Evolutionary conservation across 352 stramenopile species (phyloP).

Genomic region (Phytophthora cryptogea): DNA sequence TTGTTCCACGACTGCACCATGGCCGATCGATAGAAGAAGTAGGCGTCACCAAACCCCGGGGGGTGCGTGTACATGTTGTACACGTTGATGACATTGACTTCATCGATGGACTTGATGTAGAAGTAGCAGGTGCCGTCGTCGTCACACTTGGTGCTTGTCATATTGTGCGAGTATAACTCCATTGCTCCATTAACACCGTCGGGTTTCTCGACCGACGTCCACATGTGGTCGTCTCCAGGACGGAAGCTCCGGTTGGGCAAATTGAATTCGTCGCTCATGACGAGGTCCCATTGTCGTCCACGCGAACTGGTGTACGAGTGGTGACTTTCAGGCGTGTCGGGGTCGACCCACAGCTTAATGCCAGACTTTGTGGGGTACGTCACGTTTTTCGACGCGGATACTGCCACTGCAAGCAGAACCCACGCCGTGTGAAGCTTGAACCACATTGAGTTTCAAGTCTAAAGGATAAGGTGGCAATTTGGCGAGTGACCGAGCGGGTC

Average conservation of each 20-base stretch:
- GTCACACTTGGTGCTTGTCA: constrained; percentile 55
- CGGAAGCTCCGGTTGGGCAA: too few species aligned
- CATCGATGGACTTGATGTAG: constrained; percentile 43
- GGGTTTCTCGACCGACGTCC: too few species aligned
- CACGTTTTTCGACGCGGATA: constrained; percentile 9
- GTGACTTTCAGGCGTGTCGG: constrained; percentile 36
- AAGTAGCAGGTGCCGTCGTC: constrained; percentile 48
- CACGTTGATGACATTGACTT: constrained; percentile 45
- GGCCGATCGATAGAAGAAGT: constrained; percentile 52
- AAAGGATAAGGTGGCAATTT: constrained; percentile 3
- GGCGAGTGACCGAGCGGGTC: constrained; percentile 6
- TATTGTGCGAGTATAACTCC: constrained; percentile 91
- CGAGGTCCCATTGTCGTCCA: constrained; percentile 8
- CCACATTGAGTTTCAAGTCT: background rate
- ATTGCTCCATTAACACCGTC: constrained; percentile 72
- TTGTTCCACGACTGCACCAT: constrained; percentile 38
- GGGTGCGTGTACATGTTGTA: constrained; percentile 62
- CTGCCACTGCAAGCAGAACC: background rate
- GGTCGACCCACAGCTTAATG: constrained; percentile 54
- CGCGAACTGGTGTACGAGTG: constrained; percentile 44
- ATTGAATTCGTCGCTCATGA: too few species aligned
- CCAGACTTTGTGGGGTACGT: constrained; percentile 46
- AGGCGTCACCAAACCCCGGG: constrained; percentile 40
- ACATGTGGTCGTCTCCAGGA: too few species aligned
- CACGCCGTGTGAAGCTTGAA: background rate